These are phyloP conservation scores for Bonia amplexicaulis DNA, from an alignment of 176 grass and related monocot genomes.

Conservation along the genomic window DNA sequence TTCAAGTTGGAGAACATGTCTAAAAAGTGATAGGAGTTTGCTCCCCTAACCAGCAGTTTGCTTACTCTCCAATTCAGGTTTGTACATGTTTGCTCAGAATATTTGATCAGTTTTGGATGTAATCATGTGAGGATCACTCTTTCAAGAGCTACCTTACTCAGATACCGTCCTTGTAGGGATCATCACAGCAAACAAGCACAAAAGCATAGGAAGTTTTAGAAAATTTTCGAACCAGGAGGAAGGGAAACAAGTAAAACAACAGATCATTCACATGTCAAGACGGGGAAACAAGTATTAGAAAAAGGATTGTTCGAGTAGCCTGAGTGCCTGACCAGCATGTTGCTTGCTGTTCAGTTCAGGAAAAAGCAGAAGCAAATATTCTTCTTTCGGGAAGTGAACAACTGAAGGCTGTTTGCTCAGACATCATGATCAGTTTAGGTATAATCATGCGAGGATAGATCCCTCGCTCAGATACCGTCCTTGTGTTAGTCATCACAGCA, in stretches of 20 bases:
- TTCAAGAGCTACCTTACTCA: not conserved
- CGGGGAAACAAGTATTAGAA: not conserved
- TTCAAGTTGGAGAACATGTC: not conserved
- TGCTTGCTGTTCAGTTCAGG: not conserved
- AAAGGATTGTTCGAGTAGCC: not conserved
- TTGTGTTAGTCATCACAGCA: not conserved
- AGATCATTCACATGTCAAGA: not conserved
- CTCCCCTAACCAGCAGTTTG: not conserved
- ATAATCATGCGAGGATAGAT: not conserved
- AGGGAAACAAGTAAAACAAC: not conserved
- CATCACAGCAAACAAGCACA: not conserved
- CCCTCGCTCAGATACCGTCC: conserved; percentile 14
- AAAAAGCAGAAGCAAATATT: not conserved
- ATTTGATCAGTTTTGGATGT: conserved; percentile 14
- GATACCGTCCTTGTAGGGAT: conserved; percentile 14
- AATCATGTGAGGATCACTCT: not conserved
- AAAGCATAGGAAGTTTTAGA: not conserved
- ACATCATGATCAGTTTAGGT: not conserved
- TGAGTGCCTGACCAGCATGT: not conserved
- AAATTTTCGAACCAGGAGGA: not conserved
- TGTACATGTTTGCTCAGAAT: not conserved
- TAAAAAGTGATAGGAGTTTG: not conserved
- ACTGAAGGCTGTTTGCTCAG: not conserved
- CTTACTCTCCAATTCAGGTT: not conserved
- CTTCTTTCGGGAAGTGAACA: not conserved